Conservation (phyloP, 768 basidiomycete genomes). For the Amanita subjunquillea region DNA sequence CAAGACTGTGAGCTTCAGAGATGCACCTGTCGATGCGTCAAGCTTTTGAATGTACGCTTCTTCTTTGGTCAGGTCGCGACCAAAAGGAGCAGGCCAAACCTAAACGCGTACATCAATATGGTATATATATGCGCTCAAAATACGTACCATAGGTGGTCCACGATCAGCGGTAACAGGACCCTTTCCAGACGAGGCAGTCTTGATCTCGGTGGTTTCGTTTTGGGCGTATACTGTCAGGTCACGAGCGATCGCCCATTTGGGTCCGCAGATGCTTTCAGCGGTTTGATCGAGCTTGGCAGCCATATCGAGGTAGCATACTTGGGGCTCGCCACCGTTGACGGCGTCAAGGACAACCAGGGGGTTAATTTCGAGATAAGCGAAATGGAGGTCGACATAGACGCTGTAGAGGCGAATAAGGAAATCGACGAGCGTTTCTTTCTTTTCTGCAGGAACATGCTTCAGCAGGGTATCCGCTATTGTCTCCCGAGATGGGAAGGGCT, state of each 20-base stretch:
- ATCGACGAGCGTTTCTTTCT: slow-evolving; percentile 89
- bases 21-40: slow-evolving; percentile 94
- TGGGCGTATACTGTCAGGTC: slow-evolving; percentile 69
- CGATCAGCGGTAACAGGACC: slow-evolving; percentile 73
- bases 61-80: slow-evolving; percentile 95
- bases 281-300: slow-evolving; percentile 99
- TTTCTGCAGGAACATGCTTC: slow-evolving; percentile 68
- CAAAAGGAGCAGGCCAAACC: slow-evolving; percentile 91
- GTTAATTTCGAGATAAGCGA: slow-evolving; percentile 99
- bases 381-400: slow-evolving; percentile 98
- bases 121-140: slow-evolving; percentile 7
- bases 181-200: slow-evolving; percentile 28
- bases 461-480: slow-evolving; percentile 69
- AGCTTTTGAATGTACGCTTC: slow-evolving; percentile 99
- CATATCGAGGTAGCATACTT: slow-evolving; percentile 97
- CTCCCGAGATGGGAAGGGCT: slow-evolving; percentile 76
- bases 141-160: slow-evolving; percentile 85
- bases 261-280: slow-evolving; percentile 94
- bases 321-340: slow-evolving; percentile 52
- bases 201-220: slow-evolving; percentile 27
- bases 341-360: slow-evolving; percentile 91
- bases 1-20: slow-evolving; percentile 94
- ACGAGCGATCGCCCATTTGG: slow-evolving; percentile 97
- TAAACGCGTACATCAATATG: slow-evolving; percentile 11
- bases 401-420: slow-evolving; percentile 93